Evolutionary conservation across 805 yeast species (phyloP).

Genomic region (Torulaspora quercuum): DNA sequence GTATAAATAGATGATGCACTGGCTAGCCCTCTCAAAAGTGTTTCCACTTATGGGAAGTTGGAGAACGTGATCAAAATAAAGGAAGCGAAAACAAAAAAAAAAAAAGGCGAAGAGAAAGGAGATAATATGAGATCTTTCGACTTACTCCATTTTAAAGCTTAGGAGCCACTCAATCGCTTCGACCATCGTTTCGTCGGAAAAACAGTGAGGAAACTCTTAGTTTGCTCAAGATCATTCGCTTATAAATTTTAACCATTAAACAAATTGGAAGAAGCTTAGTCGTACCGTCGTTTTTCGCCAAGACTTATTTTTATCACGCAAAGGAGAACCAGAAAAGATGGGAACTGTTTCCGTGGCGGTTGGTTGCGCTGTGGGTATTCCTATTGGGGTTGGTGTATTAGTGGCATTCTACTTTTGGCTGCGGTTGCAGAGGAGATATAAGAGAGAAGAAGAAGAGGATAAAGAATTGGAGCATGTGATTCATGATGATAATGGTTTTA

Average conservation of each 20-base stretch:
- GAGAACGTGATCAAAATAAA: too few relatives aligned
- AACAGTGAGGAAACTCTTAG: background rate
- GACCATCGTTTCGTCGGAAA: background rate
- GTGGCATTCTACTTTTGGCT: slow-evolving; percentile 39
- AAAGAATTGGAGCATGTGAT: slow-evolving; percentile 32
- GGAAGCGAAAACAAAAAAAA: too few relatives aligned
- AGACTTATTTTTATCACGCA: background rate
- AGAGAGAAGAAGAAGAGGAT: slow-evolving; percentile 39
- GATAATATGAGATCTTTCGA: too few relatives aligned
- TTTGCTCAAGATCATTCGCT: slow-evolving; percentile 4
- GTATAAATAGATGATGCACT: background rate
- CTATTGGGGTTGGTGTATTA: slow-evolving; percentile 40
- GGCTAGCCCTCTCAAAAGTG: too few relatives aligned
- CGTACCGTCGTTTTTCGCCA: too few relatives aligned
- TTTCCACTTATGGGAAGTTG: too few relatives aligned
- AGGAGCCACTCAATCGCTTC: too few relatives aligned
- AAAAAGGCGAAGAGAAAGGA: too few relatives aligned
- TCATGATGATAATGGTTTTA: slow-evolving; percentile 38
- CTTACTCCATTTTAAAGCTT: too few relatives aligned
- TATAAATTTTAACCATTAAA: too few relatives aligned
- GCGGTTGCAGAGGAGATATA: slow-evolving; percentile 39
- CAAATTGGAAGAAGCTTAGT: background rate
- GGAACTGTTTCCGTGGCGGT: slow-evolving; percentile 40
- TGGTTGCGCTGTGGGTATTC: slow-evolving; percentile 54
- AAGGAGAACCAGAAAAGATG: slow-evolving; percentile 12